A percentile compares a stretch with the other conserved stretches of the same genome.
phyloP scores from a whole-genome alignment of 78 protist genomes.

The Dictyostelium capitatum region DNA sequence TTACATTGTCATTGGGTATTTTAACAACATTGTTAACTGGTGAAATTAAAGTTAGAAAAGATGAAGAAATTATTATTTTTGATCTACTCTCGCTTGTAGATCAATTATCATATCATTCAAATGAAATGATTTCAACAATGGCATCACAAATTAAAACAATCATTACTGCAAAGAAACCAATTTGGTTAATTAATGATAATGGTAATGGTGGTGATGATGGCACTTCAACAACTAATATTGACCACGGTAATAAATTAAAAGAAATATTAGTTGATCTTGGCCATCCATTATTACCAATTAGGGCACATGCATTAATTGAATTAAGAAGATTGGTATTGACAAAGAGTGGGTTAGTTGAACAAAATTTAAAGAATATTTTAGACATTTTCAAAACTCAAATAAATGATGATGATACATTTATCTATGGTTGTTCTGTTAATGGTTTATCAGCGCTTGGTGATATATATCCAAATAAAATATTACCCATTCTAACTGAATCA shows the following conservation, averaged over 20 bases:
- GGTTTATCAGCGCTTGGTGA: conserved; percentile 84
- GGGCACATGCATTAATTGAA: conserved; percentile 76
- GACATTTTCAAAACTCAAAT: conserved; percentile 71
- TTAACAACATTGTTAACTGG: conserved; percentile 60
- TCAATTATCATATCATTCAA: conserved; percentile 45
- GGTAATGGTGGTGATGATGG: background rate
- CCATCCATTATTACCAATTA: conserved; percentile 59
- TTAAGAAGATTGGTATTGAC: conserved; percentile 42
- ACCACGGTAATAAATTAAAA: conserved; percentile 25
- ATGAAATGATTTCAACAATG: conserved; percentile 52
- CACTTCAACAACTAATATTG: background rate
- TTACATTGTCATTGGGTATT: conserved; percentile 50
- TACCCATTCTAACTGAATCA: conserved; percentile 27
- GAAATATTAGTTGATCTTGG: conserved; percentile 61
- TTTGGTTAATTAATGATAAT: conserved; percentile 3
- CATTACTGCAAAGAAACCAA: conserved; percentile 63
- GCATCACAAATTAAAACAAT: conserved; percentile 58
- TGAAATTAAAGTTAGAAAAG: conserved; percentile 65
- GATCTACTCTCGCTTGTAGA: conserved; percentile 42
- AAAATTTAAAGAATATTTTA: conserved; percentile 46
- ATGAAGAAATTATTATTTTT: conserved; percentile 61
- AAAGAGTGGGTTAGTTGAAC: conserved; percentile 28
- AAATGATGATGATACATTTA: conserved; percentile 78
- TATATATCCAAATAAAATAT: conserved; percentile 53
- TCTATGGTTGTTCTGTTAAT: conserved; percentile 70